These are phyloP conservation scores for Tuber magnatum DNA, from an alignment of 495 filamentous ascomycete species.

Conservation along the genomic window DNA sequence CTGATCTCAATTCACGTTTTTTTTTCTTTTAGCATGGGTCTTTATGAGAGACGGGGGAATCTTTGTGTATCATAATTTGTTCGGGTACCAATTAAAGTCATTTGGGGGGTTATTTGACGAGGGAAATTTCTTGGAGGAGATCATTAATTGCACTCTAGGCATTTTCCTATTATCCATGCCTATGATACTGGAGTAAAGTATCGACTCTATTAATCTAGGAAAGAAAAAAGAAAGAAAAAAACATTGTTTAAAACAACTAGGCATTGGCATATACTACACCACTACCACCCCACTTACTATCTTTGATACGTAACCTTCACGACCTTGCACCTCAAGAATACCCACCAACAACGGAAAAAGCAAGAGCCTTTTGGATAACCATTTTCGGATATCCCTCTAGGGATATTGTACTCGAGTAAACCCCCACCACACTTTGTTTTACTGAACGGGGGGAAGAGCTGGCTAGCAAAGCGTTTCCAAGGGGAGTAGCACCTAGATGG, in stretches of 20 bases:
- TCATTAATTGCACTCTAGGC: not conserved
- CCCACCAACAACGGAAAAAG: no score
- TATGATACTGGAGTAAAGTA: not conserved
- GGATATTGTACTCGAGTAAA: no score
- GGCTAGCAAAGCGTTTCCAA: no score
- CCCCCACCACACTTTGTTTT: no score
- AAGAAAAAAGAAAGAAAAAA: not conserved
- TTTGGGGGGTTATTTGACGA: not conserved
- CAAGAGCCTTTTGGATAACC: no score
- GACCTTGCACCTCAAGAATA: slow-evolving; percentile 59
- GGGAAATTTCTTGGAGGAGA: not conserved
- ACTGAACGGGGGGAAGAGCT: no score
- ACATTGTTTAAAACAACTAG: not conserved
- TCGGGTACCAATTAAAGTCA: not conserved
- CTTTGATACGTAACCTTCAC: slow-evolving; percentile 88
- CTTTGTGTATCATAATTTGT: not conserved
- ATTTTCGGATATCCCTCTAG: no score
- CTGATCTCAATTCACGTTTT: not conserved
- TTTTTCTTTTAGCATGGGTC: no score
- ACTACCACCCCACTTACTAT: slow-evolving; percentile 55
- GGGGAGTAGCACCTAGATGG: no score
- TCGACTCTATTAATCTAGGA: not conserved
- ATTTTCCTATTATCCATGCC: not conserved
- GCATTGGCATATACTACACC: not conserved
- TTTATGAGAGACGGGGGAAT: no score